Evolutionary conservation across 1,139 yeast species (phyloP).

Genomic region (Magnusiomyces suaveolens): DNA sequence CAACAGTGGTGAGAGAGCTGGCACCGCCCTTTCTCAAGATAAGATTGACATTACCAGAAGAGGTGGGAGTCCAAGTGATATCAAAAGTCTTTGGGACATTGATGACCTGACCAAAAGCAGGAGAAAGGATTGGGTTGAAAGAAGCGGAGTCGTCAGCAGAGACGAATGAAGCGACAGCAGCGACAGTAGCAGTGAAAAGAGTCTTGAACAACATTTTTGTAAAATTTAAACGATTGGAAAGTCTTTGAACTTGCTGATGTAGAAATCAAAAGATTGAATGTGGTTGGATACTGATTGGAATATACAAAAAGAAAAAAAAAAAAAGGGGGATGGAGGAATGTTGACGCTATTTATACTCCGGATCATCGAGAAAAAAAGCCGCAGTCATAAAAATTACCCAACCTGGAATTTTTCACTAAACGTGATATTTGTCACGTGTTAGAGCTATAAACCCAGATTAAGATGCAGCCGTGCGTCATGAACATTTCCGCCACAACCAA

Average conservation of each 20-base stretch:
- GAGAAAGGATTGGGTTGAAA: constrained; percentile 24
- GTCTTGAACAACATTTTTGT: constrained; percentile 10
- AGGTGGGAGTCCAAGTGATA: constrained; percentile 28
- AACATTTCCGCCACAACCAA: no score
- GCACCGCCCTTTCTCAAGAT: constrained; percentile 26
- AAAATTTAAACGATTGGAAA: no score
- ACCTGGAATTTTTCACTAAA: background rate
- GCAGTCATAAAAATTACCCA: background rate
- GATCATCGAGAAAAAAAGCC: background rate
- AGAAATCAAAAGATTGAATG: background rate
- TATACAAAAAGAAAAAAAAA: background rate
- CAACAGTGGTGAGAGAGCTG: constrained; percentile 20
- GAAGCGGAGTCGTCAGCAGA: constrained; percentile 8
- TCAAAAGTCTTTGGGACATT: constrained; percentile 21
- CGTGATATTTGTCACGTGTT: background rate
- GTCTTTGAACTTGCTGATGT: no score
- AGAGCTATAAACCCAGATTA: background rate
- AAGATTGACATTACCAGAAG: constrained; percentile 25
- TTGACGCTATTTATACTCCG: background rate
- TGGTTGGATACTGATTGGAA: background rate
- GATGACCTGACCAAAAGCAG: constrained; percentile 25
- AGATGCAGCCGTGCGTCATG: no score
- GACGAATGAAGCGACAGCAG: constrained; percentile 19
- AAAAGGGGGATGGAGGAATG: background rate
- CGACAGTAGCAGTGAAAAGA: constrained; percentile 22